These are phyloP conservation scores for Nicotiana otophora DNA, from an alignment of 257 asterid genomes.

Conservation along the genomic window DNA sequence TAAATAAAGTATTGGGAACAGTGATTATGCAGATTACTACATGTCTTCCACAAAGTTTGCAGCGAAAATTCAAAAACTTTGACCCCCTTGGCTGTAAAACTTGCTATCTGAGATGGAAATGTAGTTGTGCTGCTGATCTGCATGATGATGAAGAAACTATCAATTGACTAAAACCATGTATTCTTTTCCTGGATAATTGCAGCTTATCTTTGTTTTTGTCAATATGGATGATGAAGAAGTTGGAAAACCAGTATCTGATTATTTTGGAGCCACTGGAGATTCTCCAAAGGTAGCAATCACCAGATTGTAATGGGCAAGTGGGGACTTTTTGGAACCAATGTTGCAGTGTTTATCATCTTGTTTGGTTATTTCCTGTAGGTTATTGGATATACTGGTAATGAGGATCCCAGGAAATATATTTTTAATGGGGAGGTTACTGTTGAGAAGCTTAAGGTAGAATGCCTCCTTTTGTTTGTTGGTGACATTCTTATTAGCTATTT, in stretches of 20 bases:
- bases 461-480: neutral
- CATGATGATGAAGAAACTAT: neutral
- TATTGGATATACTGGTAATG: slow-evolving; percentile 60
- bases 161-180: slow-evolving; percentile 12
- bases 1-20: too few species aligned
- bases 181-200: slow-evolving; percentile 26
- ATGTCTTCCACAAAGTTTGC: too few species aligned
- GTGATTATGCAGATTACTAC: too few species aligned
- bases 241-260: slow-evolving; percentile 88
- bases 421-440: slow-evolving; percentile 56
- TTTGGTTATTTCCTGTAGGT: slow-evolving; percentile 36
- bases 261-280: slow-evolving; percentile 78
- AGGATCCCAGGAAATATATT: slow-evolving; percentile 56
- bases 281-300: slow-evolving; percentile 52
- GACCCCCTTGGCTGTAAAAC: too few species aligned
- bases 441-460: slow-evolving; percentile 68
- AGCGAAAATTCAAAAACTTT: too few species aligned
- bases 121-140: too few species aligned
- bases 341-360: neutral
- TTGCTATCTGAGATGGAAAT: too few species aligned
- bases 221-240: slow-evolving; percentile 75
- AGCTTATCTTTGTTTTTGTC: slow-evolving; percentile 78
- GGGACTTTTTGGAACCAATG: neutral
- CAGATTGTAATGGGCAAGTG: neutral
- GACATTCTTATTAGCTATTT: neutral